Base-by-base conservation (phyloP, 495 filamentous ascomycete genomes). In the Penicillium longicatenatum region DNA sequence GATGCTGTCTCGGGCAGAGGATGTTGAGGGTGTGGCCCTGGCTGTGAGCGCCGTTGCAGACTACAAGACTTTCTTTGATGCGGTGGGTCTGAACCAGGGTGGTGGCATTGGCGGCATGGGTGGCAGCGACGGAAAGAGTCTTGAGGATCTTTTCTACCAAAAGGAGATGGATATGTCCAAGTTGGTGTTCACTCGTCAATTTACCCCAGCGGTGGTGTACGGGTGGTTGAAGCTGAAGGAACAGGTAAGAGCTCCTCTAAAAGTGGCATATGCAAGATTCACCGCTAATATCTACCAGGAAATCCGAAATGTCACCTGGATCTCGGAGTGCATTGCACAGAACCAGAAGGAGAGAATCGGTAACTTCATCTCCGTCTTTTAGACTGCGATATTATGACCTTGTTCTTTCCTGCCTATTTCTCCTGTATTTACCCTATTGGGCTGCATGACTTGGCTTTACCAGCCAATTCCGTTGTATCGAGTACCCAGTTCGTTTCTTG, bases 241-340 rank as follows among this genome's bases (percentile, higher is more conserved):
- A 72, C 94, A 98, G 86, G 93, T 97, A 78, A 74, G 86, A 6
- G 68, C 35, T 9, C 3, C 50, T 14, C 4, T 26, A 19, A 41
- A 19, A 10, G n/a, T 31, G 6, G 19, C 29, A 49, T n/a, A 4
- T 19, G 55, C 56, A 52, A 61, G 20, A 68, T 46, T 26, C 37
- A 50, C 44, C 62, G 44, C 68, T 75, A 57, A 80, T 47, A 20
- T 11, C n/a, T 19, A 24, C 19, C 57, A 96, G 94, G 94, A 99
- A 89, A 96, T 98, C 70, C 90, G 94, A 39, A 99, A 99, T 68
- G 94, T 99, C 67, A 98, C 93, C 46, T 99, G 94, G 94, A 99
- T 99, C 68, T 87, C 95, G 9, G 94, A 99, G 74, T 99, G 94
- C 76, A 99, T 99, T 84, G 94, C 94, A 47, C 94, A 99, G 76